A percentile compares a stretch with the other conserved stretches of the same genome.
Conservation (phyloP, 2,329 filamentous ascomycete genomes). For the Chaetomium sp. region DNA sequence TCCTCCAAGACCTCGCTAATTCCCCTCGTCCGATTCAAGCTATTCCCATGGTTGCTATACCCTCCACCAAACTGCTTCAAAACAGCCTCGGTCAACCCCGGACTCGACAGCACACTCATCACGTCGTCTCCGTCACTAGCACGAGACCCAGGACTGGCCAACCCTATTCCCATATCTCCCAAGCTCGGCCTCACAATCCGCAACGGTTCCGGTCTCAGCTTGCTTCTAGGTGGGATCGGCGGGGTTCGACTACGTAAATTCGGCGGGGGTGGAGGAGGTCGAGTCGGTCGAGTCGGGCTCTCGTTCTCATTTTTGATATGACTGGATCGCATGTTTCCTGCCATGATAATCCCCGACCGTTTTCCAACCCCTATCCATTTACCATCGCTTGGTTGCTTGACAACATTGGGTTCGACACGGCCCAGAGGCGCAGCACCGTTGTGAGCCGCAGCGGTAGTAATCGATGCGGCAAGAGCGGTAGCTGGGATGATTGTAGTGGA, state of each 20-base stretch:
- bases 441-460: too few relatives aligned
- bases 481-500: too few relatives aligned
- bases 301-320: background rate
- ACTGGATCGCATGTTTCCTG: too few relatives aligned
- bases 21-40: background rate
- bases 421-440: too few relatives aligned
- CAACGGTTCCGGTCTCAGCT: constrained; percentile 19
- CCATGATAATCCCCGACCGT: too few relatives aligned
- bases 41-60: too few relatives aligned
- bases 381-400: too few relatives aligned
- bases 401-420: too few relatives aligned
- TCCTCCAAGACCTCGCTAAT: constrained; percentile 2
- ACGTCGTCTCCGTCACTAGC: background rate
- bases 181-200: constrained; percentile 1
- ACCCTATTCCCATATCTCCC: background rate
- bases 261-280: constrained; percentile 5
- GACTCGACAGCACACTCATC: constrained; percentile 20
- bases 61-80: constrained; percentile 27
- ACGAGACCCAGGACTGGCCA: background rate
- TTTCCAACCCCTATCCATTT: too few relatives aligned
- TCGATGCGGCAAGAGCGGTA: too few relatives aligned
- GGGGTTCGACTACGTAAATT: constrained; percentile 1
- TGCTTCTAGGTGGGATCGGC: constrained; percentile 21
- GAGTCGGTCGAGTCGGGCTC: background rate
- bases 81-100: constrained; percentile 23